Percentiles rank a stretch among this genome's conserved stretches.
phyloP scores from a whole-genome alignment of 176 grass and related monocot genomes.

The Avena eriantha region DNA sequence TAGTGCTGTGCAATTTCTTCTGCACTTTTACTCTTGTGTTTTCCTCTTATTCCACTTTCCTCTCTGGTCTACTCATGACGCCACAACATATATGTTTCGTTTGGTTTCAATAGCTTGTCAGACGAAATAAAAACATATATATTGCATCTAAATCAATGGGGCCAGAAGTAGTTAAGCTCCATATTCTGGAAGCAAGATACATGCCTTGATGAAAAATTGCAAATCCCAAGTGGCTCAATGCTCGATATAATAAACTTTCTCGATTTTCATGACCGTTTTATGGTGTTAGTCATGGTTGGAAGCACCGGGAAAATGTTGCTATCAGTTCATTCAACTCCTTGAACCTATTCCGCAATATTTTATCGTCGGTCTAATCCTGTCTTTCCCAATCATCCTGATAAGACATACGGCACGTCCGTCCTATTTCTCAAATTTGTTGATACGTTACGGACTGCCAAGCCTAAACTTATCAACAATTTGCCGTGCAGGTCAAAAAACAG shows the following conservation, averaged over 20 bases:
- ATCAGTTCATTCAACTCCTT: not conserved
- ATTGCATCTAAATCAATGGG: not conserved
- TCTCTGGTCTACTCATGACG: not conserved
- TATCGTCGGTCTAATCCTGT: not conserved
- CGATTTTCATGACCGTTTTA: too few species aligned
- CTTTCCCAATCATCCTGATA: not conserved
- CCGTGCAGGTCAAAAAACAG: not conserved
- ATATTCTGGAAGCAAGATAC: conserved; percentile 6
- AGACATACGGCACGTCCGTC: not conserved
- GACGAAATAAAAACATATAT: not conserved
- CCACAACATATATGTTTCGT: not conserved
- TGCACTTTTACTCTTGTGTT: not conserved
- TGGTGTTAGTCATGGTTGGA: too few species aligned
- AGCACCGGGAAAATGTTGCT: not conserved
- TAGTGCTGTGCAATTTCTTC: not conserved
- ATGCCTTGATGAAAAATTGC: not conserved
- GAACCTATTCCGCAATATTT: not conserved
- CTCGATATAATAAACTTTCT: not conserved
- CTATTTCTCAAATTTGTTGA: not conserved
- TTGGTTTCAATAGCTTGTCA: not conserved
- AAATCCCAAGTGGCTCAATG: not conserved
- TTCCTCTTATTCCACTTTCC: not conserved
- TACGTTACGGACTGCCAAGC: conserved; percentile 2
- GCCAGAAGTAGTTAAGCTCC: not conserved
- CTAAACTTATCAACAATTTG: not conserved